phyloP scores from a whole-genome alignment of 371 early-diverging fungal genomes.

The Syncephalis fuscata region DNA sequence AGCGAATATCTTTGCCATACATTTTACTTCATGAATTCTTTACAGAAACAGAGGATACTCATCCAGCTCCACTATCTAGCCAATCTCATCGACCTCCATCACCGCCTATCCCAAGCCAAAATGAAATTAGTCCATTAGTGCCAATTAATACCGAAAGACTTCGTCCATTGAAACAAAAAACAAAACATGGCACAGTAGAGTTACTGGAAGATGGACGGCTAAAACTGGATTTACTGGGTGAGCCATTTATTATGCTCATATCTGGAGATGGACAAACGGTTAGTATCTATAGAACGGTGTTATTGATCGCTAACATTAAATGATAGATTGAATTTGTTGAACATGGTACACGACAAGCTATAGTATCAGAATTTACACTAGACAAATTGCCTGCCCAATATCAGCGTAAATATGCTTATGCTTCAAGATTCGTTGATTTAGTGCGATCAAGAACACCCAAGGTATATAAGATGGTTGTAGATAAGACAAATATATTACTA shows the following conservation, averaged over 20 bases:
- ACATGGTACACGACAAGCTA: no score
- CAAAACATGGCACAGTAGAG: conserved; percentile 22
- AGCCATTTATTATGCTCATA: conserved; percentile 15
- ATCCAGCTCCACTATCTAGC: no score
- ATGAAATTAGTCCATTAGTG: not conserved
- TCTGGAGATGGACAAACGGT: conserved; percentile 15
- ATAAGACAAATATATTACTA: not conserved
- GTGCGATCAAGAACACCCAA: conserved; percentile 31
- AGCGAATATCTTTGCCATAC: conserved; percentile 8
- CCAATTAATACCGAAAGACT: conserved; percentile 21
- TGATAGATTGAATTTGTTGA: no score
- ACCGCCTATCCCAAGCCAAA: no score
- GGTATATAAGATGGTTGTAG: conserved; percentile 5
- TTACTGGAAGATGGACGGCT: conserved; percentile 17
- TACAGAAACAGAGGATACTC: not conserved
- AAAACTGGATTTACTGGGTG: conserved; percentile 19
- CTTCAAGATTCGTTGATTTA: conserved; percentile 21
- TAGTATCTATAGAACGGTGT: not conserved
- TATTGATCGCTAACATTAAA: no score
- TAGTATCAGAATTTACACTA: no score
- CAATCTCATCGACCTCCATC: no score
- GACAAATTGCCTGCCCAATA: conserved; percentile 8
- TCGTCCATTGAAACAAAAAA: conserved; percentile 24
- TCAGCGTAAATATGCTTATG: conserved; percentile 21
- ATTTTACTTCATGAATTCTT: conserved; percentile 13